Evolutionary conservation across 805 yeast species (phyloP).

Genomic region (Vanderwaltozyma yarrowii): DNA sequence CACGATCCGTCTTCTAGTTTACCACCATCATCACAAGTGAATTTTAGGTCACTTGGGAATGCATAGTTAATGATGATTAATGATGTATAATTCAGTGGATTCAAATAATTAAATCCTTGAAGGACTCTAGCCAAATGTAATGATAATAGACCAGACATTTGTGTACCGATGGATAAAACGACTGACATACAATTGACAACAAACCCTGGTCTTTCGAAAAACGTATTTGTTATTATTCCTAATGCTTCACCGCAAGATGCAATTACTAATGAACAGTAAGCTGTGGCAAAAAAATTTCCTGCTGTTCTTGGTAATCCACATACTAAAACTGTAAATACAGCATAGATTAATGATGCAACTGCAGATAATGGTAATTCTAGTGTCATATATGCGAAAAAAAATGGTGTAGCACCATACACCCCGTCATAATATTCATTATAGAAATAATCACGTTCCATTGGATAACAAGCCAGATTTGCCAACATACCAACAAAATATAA

Average conservation of each 20-base stretch:
- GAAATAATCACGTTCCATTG: slow-evolving; percentile 61
- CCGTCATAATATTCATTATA: slow-evolving; percentile 71
- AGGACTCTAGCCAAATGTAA: slow-evolving; percentile 62
- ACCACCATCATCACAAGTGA: slow-evolving; percentile 41
- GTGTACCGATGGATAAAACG: slow-evolving; percentile 57
- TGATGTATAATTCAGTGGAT: slow-evolving; percentile 67
- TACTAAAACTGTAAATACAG: slow-evolving; percentile 54
- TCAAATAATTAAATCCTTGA: slow-evolving; percentile 62
- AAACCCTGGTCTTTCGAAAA: slow-evolving; percentile 66
- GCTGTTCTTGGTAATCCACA: slow-evolving; percentile 65
- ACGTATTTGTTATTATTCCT: slow-evolving; percentile 70
- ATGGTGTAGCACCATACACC: slow-evolving; percentile 55
- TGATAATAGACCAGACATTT: slow-evolving; percentile 81
- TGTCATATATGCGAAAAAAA: slow-evolving; percentile 35
- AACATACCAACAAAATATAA: slow-evolving; percentile 72
- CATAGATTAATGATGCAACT: slow-evolving; percentile 43
- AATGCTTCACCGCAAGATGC: slow-evolving; percentile 75
- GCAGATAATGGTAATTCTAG: slow-evolving; percentile 23
- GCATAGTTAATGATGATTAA: slow-evolving; percentile 50
- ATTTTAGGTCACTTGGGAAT: slow-evolving; percentile 38
- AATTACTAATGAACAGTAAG: slow-evolving; percentile 42
- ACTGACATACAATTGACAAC: slow-evolving; percentile 67
- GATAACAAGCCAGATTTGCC: slow-evolving; percentile 67
- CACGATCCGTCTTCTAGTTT: slow-evolving; percentile 32
- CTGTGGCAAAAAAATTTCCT: slow-evolving; percentile 54